Evolutionary conservation across 106 monocot genomes (phyloP).

Genomic region (Narthecium ossifragum): DNA sequence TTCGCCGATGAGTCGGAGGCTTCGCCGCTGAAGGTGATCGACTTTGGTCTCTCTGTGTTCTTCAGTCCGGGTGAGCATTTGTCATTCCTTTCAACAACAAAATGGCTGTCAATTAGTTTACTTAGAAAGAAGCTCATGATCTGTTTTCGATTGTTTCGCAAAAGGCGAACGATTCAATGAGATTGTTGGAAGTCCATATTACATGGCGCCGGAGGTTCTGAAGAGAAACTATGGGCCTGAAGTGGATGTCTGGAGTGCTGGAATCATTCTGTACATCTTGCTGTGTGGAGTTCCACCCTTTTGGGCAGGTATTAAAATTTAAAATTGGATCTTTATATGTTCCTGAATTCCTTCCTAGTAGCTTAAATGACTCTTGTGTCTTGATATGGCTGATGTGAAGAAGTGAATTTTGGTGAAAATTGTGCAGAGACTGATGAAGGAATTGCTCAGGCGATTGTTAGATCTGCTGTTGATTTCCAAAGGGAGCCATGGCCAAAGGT

Average conservation of each 20-base stretch:
- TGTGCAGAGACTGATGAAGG: slow-evolving; percentile 59
- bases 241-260: slow-evolving; percentile 60
- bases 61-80: slow-evolving; percentile 38
- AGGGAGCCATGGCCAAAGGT: slow-evolving; percentile 70
- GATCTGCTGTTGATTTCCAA: slow-evolving; percentile 35
- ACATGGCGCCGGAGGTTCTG: slow-evolving; percentile 64
- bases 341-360: neutral
- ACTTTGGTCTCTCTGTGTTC: slow-evolving; percentile 67
- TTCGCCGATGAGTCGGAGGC: slow-evolving; percentile 34
- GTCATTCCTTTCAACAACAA: neutral
- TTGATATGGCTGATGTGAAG: too few species aligned
- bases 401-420: neutral
- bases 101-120: too few species aligned
- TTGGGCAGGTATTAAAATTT: slow-evolving; percentile 81
- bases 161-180: slow-evolving; percentile 46
- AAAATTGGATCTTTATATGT: too few species aligned
- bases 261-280: slow-evolving; percentile 60
- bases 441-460: slow-evolving; percentile 47
- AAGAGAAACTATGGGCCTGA: slow-evolving; percentile 56
- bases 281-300: slow-evolving; percentile 65
- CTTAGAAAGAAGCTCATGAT: slow-evolving; percentile 5
- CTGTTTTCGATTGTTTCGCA: neutral
- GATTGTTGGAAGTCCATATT: slow-evolving; percentile 58
- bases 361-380: too few species aligned
- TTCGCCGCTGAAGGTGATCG: slow-evolving; percentile 50